Evolutionary conservation across 768 basidiomycete species (phyloP).

Genomic region (Pholiota conissans): DNA sequence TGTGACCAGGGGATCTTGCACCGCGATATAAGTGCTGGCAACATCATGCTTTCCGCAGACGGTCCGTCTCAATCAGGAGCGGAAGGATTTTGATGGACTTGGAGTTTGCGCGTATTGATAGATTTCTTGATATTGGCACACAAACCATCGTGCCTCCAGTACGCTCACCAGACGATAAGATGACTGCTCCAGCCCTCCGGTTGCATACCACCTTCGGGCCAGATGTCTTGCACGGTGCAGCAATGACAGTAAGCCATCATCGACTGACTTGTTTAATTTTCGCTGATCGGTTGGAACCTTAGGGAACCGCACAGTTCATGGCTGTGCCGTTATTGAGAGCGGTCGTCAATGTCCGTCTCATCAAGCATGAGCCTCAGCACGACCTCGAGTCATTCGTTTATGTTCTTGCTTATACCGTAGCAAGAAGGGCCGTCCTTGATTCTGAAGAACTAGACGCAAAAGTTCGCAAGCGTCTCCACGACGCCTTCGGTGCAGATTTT

Average conservation of each 20-base stretch:
- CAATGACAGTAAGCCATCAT: background rate
- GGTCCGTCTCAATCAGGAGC: background rate
- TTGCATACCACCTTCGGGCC: background rate
- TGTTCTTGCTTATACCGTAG: background rate
- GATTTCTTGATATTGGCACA: background rate
- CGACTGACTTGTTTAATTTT: background rate
- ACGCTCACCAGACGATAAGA: background rate
- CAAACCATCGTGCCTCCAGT: background rate
- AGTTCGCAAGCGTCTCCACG: background rate
- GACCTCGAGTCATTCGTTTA: background rate
- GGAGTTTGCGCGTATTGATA: background rate
- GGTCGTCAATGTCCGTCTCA: background rate
- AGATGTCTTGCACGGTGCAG: background rate
- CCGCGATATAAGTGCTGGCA: too few species aligned
- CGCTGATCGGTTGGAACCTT: background rate
- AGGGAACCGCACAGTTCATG: background rate
- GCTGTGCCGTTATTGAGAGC: background rate
- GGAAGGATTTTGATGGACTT: background rate
- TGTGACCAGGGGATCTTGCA: background rate
- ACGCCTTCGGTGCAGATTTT: background rate
- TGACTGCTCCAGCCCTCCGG: background rate
- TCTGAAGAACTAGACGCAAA: background rate
- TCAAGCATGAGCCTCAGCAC: background rate
- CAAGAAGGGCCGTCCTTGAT: background rate
- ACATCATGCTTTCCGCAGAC: background rate